Evolutionary conservation across 768 basidiomycete species (phyloP), one percentile per base, ranked within the genome.

Genomic region (Boletus pseudopeckii): DNA sequence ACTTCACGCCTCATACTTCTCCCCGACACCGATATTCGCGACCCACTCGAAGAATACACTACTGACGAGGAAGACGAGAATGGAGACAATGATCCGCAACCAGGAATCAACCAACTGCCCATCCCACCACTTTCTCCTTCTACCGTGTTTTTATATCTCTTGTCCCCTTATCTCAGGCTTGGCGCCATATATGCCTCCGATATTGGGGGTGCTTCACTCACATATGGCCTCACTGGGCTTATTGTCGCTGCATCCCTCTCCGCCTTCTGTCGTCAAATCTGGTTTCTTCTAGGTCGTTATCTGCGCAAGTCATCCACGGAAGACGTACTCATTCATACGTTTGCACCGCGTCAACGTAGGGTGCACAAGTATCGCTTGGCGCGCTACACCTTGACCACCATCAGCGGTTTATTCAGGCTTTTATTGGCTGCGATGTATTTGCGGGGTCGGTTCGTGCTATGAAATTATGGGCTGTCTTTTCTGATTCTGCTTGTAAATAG

Each of bases 251-350:
- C 83, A n/a, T 58, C 76, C 34, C 69, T 86, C 14, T 78, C 87
- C 7, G 78, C 77, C 32, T 80, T 86, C 56, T 76, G 82, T 37
- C 74, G 85, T 47, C 86, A 88, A 59, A 71, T 90, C 45, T 87
- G 85, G 83, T 89, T 87, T 71, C 80, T 89, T 75, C 78, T 90
- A n/a, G 81, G 84, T 42, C 77, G 84, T 32, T 88, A 90, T 67
- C 74, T 87, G 42, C 80, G 81, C 60, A 80, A 81, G 66, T 75
- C 78, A 32, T 82, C 86, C 55, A 66, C 84, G 36, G 83, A 88
- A 65, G 87, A 88, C 55, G 74, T 90, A 39, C 64, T 89, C 47
- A 61, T 84, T 17, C 79, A 86, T 57, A 74, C 81, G 1, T 81
- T 88, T 64, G 80, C 83, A 17, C 75, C 77, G 50, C 79, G 72